phyloP scores from a whole-genome alignment of 2,329 filamentous ascomycete species.

The Claviceps africana region DNA sequence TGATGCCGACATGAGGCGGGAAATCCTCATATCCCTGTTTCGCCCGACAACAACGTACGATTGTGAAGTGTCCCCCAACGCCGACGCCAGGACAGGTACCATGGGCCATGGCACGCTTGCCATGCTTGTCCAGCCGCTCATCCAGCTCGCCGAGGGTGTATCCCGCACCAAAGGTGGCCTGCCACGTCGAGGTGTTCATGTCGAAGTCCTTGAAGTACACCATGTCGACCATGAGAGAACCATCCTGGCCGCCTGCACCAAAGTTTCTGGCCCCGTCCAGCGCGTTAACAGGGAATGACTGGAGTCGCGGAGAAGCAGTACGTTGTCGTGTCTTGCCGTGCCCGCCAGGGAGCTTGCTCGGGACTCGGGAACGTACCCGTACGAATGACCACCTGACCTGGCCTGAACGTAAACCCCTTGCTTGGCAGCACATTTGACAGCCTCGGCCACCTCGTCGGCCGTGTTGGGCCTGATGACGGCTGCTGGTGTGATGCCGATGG shows the following conservation, averaged over 20 bases:
- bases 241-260: slow-evolving; percentile 35
- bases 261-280: slow-evolving; percentile 18
- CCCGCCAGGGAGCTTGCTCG: neutral
- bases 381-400: slow-evolving; percentile 51
- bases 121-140: slow-evolving; percentile 32
- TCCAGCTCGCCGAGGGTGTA: slow-evolving; percentile 38
- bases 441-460: slow-evolving; percentile 38
- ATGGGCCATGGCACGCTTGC: slow-evolving; percentile 43
- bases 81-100: slow-evolving; percentile 46
- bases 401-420: slow-evolving; percentile 42
- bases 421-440: slow-evolving; percentile 41
- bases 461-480: slow-evolving; percentile 42
- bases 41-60: slow-evolving; percentile 24
- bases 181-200: slow-evolving; percentile 38
- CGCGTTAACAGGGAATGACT: neutral
- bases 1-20: neutral
- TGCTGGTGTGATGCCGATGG: slow-evolving; percentile 32
- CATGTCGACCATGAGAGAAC: slow-evolving; percentile 40
- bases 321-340: neutral
- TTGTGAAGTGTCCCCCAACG: slow-evolving; percentile 41
- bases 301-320: neutral
- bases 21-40: neutral
- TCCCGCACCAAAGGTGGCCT: slow-evolving; percentile 41
- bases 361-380: slow-evolving; percentile 29
- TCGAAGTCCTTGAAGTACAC: slow-evolving; percentile 36